These are phyloP conservation scores for Debaryomycetaceae sp. DNA, from an alignment of 1,139 yeast genomes.

Conservation along the genomic window DNA sequence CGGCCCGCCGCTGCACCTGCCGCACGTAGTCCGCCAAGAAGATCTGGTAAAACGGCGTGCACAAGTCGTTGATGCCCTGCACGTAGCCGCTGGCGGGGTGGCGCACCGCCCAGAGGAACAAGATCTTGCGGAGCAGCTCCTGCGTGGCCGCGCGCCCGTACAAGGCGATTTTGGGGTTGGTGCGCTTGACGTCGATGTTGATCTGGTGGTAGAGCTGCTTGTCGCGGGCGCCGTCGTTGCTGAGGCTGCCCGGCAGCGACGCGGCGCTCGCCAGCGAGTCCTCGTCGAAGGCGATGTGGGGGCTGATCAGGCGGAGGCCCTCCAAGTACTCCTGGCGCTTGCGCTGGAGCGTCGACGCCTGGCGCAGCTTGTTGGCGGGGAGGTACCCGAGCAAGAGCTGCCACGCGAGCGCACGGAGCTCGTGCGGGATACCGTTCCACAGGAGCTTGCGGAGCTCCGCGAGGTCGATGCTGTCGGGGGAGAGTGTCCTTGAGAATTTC, in stretches of 20 bases:
- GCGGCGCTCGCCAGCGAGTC: constrained; percentile 9
- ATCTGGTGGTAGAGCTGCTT: constrained; percentile 88
- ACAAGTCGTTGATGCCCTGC: constrained; percentile 96
- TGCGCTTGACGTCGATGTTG: constrained; percentile 90
- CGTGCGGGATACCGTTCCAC: constrained; percentile 92
- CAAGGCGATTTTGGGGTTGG: constrained; percentile 78
- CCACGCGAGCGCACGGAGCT: constrained; percentile 84
- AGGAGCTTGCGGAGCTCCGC: constrained; percentile 70
- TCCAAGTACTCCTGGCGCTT: constrained; percentile 85
- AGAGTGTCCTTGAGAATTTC: constrained; percentile 4
- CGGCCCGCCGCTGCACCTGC: constrained; percentile 32
- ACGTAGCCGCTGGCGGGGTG: constrained; percentile 99
- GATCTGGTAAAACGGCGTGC: constrained; percentile 90
- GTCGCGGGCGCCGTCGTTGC: constrained; percentile 28
- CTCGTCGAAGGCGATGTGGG: constrained; percentile 46
- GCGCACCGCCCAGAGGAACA: constrained; percentile 93
- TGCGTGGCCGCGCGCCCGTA: constrained; percentile 73
- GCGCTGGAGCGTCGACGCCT: constrained; percentile 63
- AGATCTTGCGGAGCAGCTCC: constrained; percentile 68
- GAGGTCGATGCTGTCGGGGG: constrained; percentile 11
- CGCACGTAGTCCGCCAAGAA: constrained; percentile 68
- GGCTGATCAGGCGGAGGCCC: constrained; percentile 42
- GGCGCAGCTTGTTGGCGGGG: constrained; percentile 78
- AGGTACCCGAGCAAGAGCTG: constrained; percentile 83
- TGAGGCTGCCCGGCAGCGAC: constrained; percentile 16